Evolutionary conservation across 2,329 filamentous ascomycete genomes (phyloP), one percentile per base, ranked within the genome.

Genomic region (Sarocladium brachiariae): DNA sequence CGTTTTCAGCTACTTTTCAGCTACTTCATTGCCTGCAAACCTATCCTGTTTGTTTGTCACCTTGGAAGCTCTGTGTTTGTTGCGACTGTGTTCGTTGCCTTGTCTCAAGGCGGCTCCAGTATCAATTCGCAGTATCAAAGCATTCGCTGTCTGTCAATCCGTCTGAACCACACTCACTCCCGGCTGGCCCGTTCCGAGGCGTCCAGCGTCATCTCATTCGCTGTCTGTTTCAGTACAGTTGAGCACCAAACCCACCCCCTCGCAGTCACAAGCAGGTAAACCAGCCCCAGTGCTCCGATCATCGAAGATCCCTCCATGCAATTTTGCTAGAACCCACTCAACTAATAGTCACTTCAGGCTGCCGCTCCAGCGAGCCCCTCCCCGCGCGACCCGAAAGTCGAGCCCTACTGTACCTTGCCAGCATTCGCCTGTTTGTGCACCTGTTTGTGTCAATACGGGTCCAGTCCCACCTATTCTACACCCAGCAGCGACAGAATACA

Each of bases 251-350:
- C 25, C 46, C 43, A 47, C 43, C 9, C 46, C 46, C 46, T 49
- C 46, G 46, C 46, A 49, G 46, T 49, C 46, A 31, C 46, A 49
- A 31, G 46, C 37, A 37, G 16, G 46, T 37, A 31, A 49, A 37
- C 46, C 30, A 49, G 10, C 30, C 46, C 31, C 30, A 27, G 25
- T 31, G 16, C 46, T 49, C 46, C 46, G 46, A 49, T 49, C 46
- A 49, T 35, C 46, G 46, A 49, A 49, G 46, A 49, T 49, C 46
- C 31, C 30, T 34, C 45, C 39, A 45, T 31, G 43, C 43, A 47
- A 47, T 47, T 47, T 47, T 33, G 21, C 4, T 24, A 19, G 43
- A 47, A 47, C 16, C 43, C 43, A 47, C 43, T 11, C 9, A 23
- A 25, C 43, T 47, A 33, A 47, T 47, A 47, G 25, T 47, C 25